Evolutionary conservation across 192 early-diverging fungal genomes (phyloP), one percentile per base, ranked within the genome.

Genomic region (Borealophlyctis nickersoniae): DNA sequence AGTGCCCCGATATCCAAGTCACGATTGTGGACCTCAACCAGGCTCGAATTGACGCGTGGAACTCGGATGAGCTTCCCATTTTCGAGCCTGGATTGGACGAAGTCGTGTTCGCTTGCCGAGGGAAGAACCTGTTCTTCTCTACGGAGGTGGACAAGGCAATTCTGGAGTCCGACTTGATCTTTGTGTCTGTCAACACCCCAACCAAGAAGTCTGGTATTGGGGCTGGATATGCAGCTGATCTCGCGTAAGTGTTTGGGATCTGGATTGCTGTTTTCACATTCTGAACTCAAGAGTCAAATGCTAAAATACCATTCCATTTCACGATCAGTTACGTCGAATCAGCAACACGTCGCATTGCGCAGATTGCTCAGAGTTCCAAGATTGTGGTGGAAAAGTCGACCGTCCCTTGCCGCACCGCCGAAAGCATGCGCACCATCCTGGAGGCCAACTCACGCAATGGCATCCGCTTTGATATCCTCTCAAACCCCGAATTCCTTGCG

Each of bases 321-420:
- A 7, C 19, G 39, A 13, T 7, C 39, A 45, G 39, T 19, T 92
- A 90, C 53, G 78, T 97, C 56, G 90, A 92, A 74, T 62, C 84
- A 35, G 93, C 92, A 62, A 89, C 88, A 29, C 81, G 87, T 36
- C 76, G 84, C 61, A 94, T 97, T 68, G 94, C 94, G 9, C 75
- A 84, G 39, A 87, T 91, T 23, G 86, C 93, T 1, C 85, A 60
- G 50, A 81, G 77, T 51, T 82, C 86, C 72, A 95, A 94, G 75
- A 92, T 97, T 60, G 89, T 97, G 5, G 88, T 97, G 52, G 93
- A 93, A 72, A 95, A 93, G 78, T 94, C 92, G 1, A 97, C 94
- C 45, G 92, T 96, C 11, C 92, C 94, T 35, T 96, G 94, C 74
- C 81, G 91, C 55, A 94, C 94, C 28, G 90, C 92, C 28, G 85